Evolutionary conservation across 1,139 yeast species (phyloP).

Genomic region (Diutina pseudorugosa): DNA sequence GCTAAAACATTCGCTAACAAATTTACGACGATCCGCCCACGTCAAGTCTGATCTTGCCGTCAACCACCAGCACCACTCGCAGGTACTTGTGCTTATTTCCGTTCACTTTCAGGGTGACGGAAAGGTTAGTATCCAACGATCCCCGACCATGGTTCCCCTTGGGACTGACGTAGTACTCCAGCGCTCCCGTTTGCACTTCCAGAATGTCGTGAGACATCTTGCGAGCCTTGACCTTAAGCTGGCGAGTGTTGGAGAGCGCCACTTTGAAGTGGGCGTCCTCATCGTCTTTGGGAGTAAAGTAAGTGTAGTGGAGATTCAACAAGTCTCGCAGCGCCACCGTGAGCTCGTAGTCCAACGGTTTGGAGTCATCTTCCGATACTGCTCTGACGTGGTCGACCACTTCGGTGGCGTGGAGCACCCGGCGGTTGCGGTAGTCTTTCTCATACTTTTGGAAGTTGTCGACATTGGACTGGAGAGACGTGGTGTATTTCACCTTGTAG

Average conservation of each 20-base stretch:
- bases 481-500: background rate
- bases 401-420: slow-evolving; percentile 15
- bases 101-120: slow-evolving; percentile 17
- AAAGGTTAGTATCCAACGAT: slow-evolving; percentile 24
- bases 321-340: background rate
- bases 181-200: slow-evolving; percentile 31
- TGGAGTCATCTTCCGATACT: background rate
- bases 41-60: slow-evolving; percentile 4
- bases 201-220: slow-evolving; percentile 19
- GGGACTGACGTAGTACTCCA: slow-evolving; percentile 30
- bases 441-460: background rate
- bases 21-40: background rate
- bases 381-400: background rate
- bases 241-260: slow-evolving; percentile 20
- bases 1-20: too few species aligned
- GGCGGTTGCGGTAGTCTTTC: background rate
- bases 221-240: slow-evolving; percentile 18
- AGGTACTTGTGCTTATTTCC: slow-evolving; percentile 17
- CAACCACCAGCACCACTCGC: slow-evolving; percentile 24
- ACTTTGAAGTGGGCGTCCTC: slow-evolving; percentile 12
- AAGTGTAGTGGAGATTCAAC: background rate
- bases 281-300: background rate
- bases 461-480: background rate
- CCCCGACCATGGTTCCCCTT: slow-evolving; percentile 44
- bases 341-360: background rate